Evolutionary conservation across 2,329 filamentous ascomycete species (phyloP).

Genomic region (Penicillium sp.): DNA sequence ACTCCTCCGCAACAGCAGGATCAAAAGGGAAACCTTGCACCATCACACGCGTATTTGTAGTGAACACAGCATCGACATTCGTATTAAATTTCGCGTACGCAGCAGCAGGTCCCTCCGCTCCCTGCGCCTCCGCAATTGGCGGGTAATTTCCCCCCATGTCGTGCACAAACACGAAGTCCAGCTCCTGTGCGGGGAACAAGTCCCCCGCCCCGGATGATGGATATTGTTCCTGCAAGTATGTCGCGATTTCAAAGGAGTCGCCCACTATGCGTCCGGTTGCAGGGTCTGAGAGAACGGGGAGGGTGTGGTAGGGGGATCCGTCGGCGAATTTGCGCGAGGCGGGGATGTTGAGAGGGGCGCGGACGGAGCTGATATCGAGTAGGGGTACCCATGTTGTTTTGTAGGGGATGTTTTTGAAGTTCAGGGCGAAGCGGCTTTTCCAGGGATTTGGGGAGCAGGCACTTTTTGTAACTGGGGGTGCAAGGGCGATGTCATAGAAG

Average conservation of each 20-base stretch:
- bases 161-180: constrained; percentile 42
- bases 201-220: constrained; percentile 45
- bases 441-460: constrained; percentile 51
- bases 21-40: constrained; percentile 52
- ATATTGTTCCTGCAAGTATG: constrained; percentile 57
- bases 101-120: constrained; percentile 8
- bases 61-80: constrained; percentile 57
- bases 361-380: constrained; percentile 53
- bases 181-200: constrained; percentile 50
- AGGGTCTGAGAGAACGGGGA: constrained; percentile 55
- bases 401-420: constrained; percentile 52
- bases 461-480: constrained; percentile 31
- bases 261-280: constrained; percentile 49
- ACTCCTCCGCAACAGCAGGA: constrained; percentile 47
- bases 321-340: constrained; percentile 57
- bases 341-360: constrained; percentile 48
- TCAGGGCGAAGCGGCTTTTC: constrained; percentile 53
- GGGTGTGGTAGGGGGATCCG: constrained; percentile 49
- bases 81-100: constrained; percentile 55
- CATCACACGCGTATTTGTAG: constrained; percentile 45
- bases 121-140: not conserved
- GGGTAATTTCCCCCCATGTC: not conserved
- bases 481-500: constrained; percentile 53
- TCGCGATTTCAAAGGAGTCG: constrained; percentile 66
- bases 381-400: constrained; percentile 55